Evolutionary conservation across 106 monocot genomes (phyloP).

Genomic region (Alisma plantagoaquatica): DNA sequence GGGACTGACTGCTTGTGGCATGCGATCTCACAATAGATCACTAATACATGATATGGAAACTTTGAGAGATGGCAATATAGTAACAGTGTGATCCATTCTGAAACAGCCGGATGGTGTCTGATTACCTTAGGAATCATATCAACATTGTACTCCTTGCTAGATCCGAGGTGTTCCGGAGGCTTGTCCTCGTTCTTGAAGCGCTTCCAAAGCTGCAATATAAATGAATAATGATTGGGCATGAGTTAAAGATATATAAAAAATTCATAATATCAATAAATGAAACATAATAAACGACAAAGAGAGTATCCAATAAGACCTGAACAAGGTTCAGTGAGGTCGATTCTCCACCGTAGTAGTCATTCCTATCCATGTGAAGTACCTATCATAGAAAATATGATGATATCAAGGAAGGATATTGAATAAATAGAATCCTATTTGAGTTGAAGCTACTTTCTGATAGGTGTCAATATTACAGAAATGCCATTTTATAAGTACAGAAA

Average conservation of each 20-base stretch:
- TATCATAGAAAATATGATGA: neutral
- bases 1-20: neutral
- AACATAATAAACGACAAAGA: too few relatives aligned
- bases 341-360: slow-evolving; percentile 17
- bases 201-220: slow-evolving; percentile 58
- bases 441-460: too few relatives aligned
- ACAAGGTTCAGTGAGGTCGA: slow-evolving; percentile 10
- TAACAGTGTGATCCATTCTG: too few relatives aligned
- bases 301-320: slow-evolving; percentile 8
- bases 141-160: slow-evolving; percentile 74
- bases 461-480: too few relatives aligned
- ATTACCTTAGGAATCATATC: slow-evolving; percentile 77
- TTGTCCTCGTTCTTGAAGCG: slow-evolving; percentile 48
- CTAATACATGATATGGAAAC: too few relatives aligned
- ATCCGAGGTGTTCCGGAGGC: slow-evolving; percentile 46
- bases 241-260: too few relatives aligned
- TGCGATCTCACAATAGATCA: neutral
- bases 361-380: slow-evolving; percentile 16
- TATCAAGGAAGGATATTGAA: too few relatives aligned
- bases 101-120: too few relatives aligned
- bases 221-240: neutral
- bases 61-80: too few relatives aligned
- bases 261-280: too few relatives aligned
- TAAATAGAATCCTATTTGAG: too few relatives aligned
- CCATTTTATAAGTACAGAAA: too few relatives aligned